These are phyloP conservation scores for Aureobasidium musti DNA, from an alignment of 2,329 filamentous ascomycete genomes.

Conservation along the genomic window DNA sequence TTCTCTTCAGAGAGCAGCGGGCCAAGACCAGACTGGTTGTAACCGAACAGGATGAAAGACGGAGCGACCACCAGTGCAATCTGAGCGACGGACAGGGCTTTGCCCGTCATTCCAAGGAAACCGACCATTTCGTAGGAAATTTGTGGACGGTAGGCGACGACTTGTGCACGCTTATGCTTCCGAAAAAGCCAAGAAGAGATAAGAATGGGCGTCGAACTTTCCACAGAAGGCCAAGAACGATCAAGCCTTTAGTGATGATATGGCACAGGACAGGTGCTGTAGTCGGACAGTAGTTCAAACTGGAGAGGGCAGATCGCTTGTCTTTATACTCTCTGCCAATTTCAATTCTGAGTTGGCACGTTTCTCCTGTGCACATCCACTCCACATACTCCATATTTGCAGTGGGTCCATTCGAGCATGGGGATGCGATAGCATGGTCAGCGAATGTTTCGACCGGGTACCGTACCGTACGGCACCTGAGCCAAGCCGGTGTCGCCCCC, in stretches of 20 bases:
- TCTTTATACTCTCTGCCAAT: slow-evolving; percentile 25
- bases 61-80: slow-evolving; percentile 45
- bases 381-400: slow-evolving; percentile 30
- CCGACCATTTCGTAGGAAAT: slow-evolving; percentile 1
- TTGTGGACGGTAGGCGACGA: slow-evolving; percentile 7
- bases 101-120: slow-evolving; percentile 33
- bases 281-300: slow-evolving; percentile 19
- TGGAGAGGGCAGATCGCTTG: slow-evolving; percentile 25
- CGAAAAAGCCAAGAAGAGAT: slow-evolving; percentile 12
- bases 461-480: slow-evolving; percentile 21
- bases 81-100: slow-evolving; percentile 36
- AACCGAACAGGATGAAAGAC: slow-evolving; percentile 54
- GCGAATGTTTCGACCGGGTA: slow-evolving; percentile 17
- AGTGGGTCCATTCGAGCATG: slow-evolving; percentile 25
- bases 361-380: slow-evolving; percentile 14
- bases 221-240: slow-evolving; percentile 2
- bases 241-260: slow-evolving; percentile 17
- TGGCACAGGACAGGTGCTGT: slow-evolving; percentile 16
- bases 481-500: slow-evolving; percentile 17
- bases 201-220: slow-evolving; percentile 25
- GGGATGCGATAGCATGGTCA: slow-evolving; percentile 24
- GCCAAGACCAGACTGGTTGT: slow-evolving; percentile 56
- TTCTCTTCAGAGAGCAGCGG: slow-evolving; percentile 48
- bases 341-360: slow-evolving; percentile 2
- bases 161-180: slow-evolving; percentile 8